phyloP scores from a whole-genome alignment of 257 asterid genomes.

The Solanum pennellii region DNA sequence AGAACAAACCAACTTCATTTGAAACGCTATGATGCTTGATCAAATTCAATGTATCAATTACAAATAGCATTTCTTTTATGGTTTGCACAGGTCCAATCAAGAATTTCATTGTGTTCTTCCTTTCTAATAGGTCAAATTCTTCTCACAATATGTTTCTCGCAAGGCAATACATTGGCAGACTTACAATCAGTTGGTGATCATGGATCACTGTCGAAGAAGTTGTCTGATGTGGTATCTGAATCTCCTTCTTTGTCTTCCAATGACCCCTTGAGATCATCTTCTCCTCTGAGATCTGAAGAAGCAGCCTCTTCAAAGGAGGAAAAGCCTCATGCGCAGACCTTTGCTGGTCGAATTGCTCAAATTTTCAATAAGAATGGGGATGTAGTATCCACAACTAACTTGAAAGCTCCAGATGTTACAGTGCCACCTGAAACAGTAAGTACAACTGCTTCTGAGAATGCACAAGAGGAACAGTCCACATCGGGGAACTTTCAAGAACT shows the following conservation, averaged over 20 bases:
- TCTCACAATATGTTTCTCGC: slow-evolving; percentile 66
- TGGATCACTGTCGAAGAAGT: slow-evolving; percentile 26
- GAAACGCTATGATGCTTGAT: background rate
- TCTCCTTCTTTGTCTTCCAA: slow-evolving; percentile 35
- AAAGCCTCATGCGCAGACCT: slow-evolving; percentile 36
- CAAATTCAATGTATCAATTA: background rate
- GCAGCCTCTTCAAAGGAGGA: slow-evolving; percentile 46
- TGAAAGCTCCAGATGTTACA: slow-evolving; percentile 33
- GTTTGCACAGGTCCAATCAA: background rate
- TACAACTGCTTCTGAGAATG: slow-evolving; percentile 16
- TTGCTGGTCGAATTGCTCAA: slow-evolving; percentile 78
- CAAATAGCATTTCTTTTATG: background rate
- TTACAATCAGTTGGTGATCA: slow-evolving; percentile 32
- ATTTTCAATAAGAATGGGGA: slow-evolving; percentile 70
- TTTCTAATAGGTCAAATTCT: slow-evolving; percentile 69
- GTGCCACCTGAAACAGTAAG: slow-evolving; percentile 39
- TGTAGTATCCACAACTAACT: slow-evolving; percentile 25
- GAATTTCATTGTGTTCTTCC: background rate
- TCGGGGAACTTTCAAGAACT: slow-evolving; percentile 55
- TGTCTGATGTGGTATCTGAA: slow-evolving; percentile 24
- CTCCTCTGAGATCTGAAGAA: slow-evolving; percentile 61
- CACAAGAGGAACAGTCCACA: slow-evolving; percentile 36
- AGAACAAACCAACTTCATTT: background rate
- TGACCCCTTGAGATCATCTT: slow-evolving; percentile 32
- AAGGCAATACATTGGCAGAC: slow-evolving; percentile 41